Conservation (phyloP, 495 filamentous ascomycete genomes). For the Penicillium robsamsonii region DNA sequence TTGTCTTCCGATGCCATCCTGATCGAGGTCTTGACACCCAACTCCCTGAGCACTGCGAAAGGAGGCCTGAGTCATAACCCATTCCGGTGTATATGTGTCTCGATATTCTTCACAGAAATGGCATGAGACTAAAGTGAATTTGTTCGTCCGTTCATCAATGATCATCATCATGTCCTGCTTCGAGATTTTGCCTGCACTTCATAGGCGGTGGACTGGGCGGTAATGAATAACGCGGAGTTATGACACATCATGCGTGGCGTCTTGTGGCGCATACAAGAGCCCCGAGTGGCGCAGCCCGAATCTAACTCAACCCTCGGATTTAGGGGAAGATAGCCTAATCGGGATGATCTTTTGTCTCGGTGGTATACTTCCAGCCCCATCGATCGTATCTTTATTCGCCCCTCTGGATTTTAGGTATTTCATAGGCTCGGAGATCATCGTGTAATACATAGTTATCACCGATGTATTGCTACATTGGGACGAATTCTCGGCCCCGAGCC, state of each 20-base stretch:
- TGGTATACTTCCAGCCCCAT: neutral
- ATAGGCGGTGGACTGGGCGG: neutral
- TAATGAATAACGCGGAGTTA: neutral
- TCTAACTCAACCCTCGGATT: conserved; percentile 2
- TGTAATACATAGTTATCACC: neutral
- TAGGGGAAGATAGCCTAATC: conserved; percentile 6
- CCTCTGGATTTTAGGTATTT: neutral
- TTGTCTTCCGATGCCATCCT: neutral
- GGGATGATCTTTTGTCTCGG: neutral
- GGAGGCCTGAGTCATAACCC: neutral
- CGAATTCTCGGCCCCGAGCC: conserved; percentile 3
- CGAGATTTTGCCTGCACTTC: neutral
- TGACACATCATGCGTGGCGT: neutral
- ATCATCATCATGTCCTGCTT: too few relatives aligned
- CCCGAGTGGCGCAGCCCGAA: neutral
- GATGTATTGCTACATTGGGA: conserved; percentile 1
- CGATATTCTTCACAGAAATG: neutral
- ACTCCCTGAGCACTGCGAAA: neutral
- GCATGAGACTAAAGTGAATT: neutral
- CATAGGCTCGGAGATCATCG: neutral
- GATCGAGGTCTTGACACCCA: neutral
- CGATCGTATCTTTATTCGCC: neutral
- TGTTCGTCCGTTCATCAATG: neutral
- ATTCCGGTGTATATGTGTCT: neutral
- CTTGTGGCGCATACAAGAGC: neutral